phyloP scores from a whole-genome alignment of 2,329 filamentous ascomycete species.

The Aspergillus alliaceus region DNA sequence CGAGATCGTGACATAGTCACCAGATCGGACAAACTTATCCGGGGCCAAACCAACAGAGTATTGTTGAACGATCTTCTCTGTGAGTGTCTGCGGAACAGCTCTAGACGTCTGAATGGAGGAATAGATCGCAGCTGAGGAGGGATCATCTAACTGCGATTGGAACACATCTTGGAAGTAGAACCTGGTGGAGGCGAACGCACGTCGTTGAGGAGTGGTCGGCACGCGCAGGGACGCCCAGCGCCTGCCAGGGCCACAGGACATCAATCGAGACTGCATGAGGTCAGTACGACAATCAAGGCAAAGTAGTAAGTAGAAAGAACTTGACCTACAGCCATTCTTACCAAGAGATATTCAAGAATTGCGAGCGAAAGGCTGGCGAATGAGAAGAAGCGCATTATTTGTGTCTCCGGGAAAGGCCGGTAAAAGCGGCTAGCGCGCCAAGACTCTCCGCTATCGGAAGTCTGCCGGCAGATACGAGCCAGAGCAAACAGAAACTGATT shows the following conservation, averaged over 20 bases:
- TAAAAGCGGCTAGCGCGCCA: conserved; percentile 10
- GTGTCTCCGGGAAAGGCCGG: conserved; percentile 6
- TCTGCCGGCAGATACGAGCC: background rate
- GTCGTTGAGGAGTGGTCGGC: conserved; percentile 25
- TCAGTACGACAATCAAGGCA: background rate
- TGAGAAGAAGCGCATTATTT: conserved; percentile 15
- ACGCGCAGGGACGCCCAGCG: conserved; percentile 24
- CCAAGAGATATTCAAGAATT: conserved; percentile 6
- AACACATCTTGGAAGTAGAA: conserved; percentile 55
- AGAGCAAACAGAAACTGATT: too few species aligned
- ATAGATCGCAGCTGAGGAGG: conserved; percentile 68
- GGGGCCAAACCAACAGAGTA: conserved; percentile 73
- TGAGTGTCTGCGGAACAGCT: conserved; percentile 69
- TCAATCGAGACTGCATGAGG: conserved; percentile 20
- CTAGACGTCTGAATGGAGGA: conserved; percentile 65
- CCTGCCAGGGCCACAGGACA: conserved; percentile 19
- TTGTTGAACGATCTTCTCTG: conserved; percentile 87
- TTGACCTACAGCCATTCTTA: conserved; percentile 16
- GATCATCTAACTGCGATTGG: conserved; percentile 62
- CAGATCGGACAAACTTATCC: conserved; percentile 72
- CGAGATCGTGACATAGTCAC: conserved; percentile 79
- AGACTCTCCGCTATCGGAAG: conserved; percentile 17
- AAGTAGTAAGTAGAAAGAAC: background rate
- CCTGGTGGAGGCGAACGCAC: conserved; percentile 31
- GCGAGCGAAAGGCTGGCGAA: conserved; percentile 13